Evolutionary conservation across 768 basidiomycete genomes (phyloP), one percentile per base, ranked within the genome.

Genomic region (Kwoniella dendrophila): DNA sequence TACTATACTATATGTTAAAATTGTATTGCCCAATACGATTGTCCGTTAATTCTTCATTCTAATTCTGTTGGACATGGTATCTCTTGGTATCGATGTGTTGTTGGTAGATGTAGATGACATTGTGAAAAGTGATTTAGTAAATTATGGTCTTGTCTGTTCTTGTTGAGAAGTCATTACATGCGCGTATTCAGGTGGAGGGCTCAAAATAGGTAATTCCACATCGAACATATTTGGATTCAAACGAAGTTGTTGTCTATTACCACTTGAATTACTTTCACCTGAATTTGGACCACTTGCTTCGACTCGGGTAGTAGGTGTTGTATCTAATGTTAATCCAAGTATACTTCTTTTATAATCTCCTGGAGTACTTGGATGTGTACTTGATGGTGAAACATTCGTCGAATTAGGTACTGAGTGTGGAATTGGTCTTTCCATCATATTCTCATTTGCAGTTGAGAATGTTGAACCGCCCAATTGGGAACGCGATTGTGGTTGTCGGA

Each of bases 141-240:
- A 0, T n/a, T 49, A 14, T 12, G 12, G 29, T 5, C 47, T 27
- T 16, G 1, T 30, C 10, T 36, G 30, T n/a, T 51, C 27, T 36
- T 51, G 49, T 22, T 51, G 49, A 51, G 49, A 12, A 20, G 49
- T n/a, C 49, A 51, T 51, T 4, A 26, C 29, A 24, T 51, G 49
- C 49, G 7, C 29, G 7, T 51, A 51, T 14, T 26, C 49, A 18
- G 49, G 49, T 0, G 49, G 49, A 33, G 49, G 49, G 34, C 49
- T 51, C 0, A 33, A 14, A 0, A 51, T 51, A 0, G 49, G 49
- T 16, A 32, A 32, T 22, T 51, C 49, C 30, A 51, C 18, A 51
- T 51, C 49, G 7, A 51, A 12, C 16, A 51, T 22, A 33, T 32
- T 51, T 11, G 49, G 49, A 14, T 29, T 51, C 16, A 51, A 16